phyloP scores from a whole-genome alignment of 1,139 yeast species.

The Taphrina sp. region DNA sequence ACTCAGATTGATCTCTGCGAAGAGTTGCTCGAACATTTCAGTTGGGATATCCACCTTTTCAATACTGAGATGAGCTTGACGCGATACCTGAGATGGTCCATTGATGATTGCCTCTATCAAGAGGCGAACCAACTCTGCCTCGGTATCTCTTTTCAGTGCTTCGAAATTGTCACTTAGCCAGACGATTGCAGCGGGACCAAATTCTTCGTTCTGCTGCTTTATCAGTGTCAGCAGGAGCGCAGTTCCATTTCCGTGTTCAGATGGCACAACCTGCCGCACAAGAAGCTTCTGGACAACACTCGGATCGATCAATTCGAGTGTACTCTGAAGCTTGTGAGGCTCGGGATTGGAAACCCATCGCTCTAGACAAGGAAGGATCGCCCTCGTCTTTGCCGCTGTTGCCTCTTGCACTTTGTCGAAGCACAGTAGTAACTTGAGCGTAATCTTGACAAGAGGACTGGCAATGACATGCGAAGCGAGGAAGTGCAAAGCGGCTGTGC shows the following conservation, averaged over 20 bases:
- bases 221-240: conserved; percentile 57
- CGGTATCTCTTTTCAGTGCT: conserved; percentile 57
- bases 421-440: conserved; percentile 35
- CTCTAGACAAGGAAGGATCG: conserved; percentile 42
- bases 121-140: conserved; percentile 57
- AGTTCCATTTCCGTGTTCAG: conserved; percentile 58
- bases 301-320: conserved; percentile 43
- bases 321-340: conserved; percentile 3
- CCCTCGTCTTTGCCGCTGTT: conserved; percentile 37
- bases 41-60: conserved; percentile 52
- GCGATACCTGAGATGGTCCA: conserved; percentile 45
- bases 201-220: conserved; percentile 52
- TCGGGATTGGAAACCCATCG: conserved; percentile 50
- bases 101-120: conserved; percentile 58
- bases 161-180: conserved; percentile 58
- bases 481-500: conserved; percentile 36
- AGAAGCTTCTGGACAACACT: conserved; percentile 47
- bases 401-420: conserved; percentile 41
- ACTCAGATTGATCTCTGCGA: conserved; percentile 53
- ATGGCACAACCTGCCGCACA: conserved; percentile 50
- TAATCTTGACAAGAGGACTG: conserved; percentile 36
- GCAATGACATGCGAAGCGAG: conserved; percentile 37
- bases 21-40: conserved; percentile 51
- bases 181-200: conserved; percentile 53
- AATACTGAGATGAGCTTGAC: conserved; percentile 60